Evolutionary conservation across 73 alveolate genomes (phyloP).

Genomic region (Paramecium pentaurelia): DNA sequence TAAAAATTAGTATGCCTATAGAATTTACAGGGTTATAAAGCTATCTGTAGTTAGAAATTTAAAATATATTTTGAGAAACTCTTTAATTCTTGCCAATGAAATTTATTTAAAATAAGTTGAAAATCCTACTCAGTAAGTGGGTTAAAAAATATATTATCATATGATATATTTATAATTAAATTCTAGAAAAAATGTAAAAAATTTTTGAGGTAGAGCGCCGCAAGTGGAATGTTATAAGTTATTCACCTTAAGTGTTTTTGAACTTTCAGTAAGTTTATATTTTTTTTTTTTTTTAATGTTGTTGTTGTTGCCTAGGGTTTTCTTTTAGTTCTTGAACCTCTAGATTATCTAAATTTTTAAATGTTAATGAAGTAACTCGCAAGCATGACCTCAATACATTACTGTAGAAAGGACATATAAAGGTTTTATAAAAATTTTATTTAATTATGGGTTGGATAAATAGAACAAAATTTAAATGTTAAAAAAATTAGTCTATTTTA

Average conservation of each 20-base stretch:
- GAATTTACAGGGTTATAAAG: neutral
- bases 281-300: too few species aligned
- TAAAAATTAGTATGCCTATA: neutral
- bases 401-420: neutral
- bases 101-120: neutral
- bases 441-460: neutral
- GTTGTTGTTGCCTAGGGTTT: too few species aligned
- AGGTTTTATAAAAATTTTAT: neutral
- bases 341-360: neutral
- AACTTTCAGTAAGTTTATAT: neutral
- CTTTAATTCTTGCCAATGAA: neutral
- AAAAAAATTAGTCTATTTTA: too few species aligned
- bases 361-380: neutral
- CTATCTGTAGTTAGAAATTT: neutral
- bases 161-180: neutral
- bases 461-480: neutral
- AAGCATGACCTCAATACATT: neutral
- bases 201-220: neutral
- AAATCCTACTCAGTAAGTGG: neutral
- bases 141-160: neutral
- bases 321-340: too few species aligned
- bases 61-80: neutral
- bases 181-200: neutral
- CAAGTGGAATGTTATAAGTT: neutral
- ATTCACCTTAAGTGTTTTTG: neutral